Evolutionary conservation across 2,329 filamentous ascomycete genomes (phyloP), one percentile per base, ranked within the genome.

Genomic region (Aspergillus intermedius): DNA sequence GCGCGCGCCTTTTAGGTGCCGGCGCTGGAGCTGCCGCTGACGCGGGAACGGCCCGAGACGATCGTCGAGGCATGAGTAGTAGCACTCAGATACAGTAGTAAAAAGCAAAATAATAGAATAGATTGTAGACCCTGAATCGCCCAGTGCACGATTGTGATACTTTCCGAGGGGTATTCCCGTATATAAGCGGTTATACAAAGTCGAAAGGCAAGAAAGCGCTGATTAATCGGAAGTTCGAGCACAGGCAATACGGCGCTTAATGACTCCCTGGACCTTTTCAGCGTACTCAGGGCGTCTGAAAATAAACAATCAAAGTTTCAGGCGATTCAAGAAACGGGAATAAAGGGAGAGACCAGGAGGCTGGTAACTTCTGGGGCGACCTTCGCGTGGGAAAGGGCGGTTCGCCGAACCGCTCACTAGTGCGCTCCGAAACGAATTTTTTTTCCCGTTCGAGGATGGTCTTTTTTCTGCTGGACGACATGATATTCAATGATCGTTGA

Each of bases 31-130:
- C 60, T 56, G 57, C 55, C 52, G 59, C 59, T 45, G 59, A 58
- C 48, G 51, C 62, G 60, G 55, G 61, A 63, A 57, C 61, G 62
- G 67, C 53, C 62, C 63, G 63, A 63, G 62, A 64, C 48, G 69
- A 66, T 62, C 63, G 55, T 59, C 64, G 62, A 63, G 65, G 54
- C 68, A 70, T 67, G 47, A 52, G 30, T 54, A 44, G 28, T 42
- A 34, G 49, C 30, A 42, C 17, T 30, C 44, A 45, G 34, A 53
- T 48, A 17, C 32, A 42, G 48, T 39, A 35, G n/a, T 19, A 25
- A 30, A 44, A 21, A 40, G 22, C 22, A 40, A 40, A 7, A 37
- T 17, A 13, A 9, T 40, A 12, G 10, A 40, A 17, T 39, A 37
- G 5, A 10, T 30, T 30, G 25, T 30, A 12, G 25, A 30, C 25